Evolutionary conservation across 2,329 filamentous ascomycete species (phyloP).

Genomic region (Calonectria hawksworthii): DNA sequence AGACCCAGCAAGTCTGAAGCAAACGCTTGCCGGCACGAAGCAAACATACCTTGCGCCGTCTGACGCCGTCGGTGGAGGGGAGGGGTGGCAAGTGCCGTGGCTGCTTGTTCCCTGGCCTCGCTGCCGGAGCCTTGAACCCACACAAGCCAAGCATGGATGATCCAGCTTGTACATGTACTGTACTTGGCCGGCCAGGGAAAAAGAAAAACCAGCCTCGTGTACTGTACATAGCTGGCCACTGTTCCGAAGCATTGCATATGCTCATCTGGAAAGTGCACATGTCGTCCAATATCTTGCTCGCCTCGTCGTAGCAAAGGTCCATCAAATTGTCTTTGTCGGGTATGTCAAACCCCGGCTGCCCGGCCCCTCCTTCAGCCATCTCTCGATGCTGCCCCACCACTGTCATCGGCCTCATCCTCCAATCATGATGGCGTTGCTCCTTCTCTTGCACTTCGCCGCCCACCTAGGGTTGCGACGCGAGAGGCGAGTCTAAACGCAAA

Average conservation of each 20-base stretch:
- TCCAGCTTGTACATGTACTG: neutral
- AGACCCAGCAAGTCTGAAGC: neutral
- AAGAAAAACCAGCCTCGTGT: neutral
- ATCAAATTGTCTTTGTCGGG: conserved; percentile 37
- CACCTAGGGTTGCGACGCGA: neutral
- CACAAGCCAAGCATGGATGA: neutral
- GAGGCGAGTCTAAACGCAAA: conserved; percentile 6
- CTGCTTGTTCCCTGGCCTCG: conserved; percentile 4
- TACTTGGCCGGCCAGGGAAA: neutral
- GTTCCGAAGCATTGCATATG: neutral
- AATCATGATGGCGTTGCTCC: conserved; percentile 18
- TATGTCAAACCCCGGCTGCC: conserved; percentile 27
- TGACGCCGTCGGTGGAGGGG: conserved; percentile 6
- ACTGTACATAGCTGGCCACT: neutral
- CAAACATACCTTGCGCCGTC: conserved; percentile 12
- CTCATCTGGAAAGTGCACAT: neutral
- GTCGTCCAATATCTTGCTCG: conserved; percentile 4
- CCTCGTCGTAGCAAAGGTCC: conserved; percentile 38
- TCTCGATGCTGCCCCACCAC: conserved; percentile 11
- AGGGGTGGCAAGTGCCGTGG: conserved; percentile 10
- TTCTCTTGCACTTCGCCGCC: conserved; percentile 2
- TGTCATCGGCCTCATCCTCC: conserved; percentile 23
- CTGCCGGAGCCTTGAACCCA: conserved; percentile 3
- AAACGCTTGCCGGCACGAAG: neutral
- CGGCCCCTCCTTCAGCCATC: conserved; percentile 5